Conservation (phyloP, 768 basidiomycete species). For the Lyophyllum atratum region DNA sequence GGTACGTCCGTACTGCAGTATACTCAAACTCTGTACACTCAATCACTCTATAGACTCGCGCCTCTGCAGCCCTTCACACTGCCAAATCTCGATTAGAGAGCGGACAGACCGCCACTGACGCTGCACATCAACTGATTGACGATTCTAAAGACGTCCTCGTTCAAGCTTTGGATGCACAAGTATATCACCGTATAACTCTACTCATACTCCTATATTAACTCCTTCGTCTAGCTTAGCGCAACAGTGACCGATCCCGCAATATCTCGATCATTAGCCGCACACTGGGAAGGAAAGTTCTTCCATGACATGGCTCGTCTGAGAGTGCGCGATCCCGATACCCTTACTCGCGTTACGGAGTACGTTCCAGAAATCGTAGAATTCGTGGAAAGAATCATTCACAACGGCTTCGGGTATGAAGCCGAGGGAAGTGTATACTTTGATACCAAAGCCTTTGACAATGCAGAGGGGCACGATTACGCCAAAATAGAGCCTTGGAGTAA, state of each 20-base stretch:
- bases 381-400: constrained; percentile 80
- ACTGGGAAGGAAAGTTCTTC: constrained; percentile 92
- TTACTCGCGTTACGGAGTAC: constrained; percentile 97
- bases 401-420: constrained; percentile 75
- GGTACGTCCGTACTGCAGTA: constrained; percentile 44
- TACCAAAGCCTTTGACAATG: constrained; percentile 76
- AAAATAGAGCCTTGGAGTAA: constrained; percentile 97
- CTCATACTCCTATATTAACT: constrained; percentile 6
- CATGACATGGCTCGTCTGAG: constrained; percentile 88
- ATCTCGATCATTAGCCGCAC: constrained; percentile 76
- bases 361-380: constrained; percentile 93
- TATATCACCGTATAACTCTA: constrained; percentile 28
- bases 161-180: constrained; percentile 72
- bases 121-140: constrained; percentile 63
- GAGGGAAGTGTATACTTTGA: constrained; percentile 92
- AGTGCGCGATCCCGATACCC: constrained; percentile 84
- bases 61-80: constrained; percentile 49
- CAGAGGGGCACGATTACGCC: constrained; percentile 81
- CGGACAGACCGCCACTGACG: constrained; percentile 41
- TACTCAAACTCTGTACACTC: constrained; percentile 11
- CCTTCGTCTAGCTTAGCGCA: constrained; percentile 58
- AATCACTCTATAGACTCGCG: constrained; percentile 42
- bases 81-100: constrained; percentile 47
- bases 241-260: constrained; percentile 87
- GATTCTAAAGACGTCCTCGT: constrained; percentile 79